Evolutionary conservation across 805 yeast species (phyloP).

Genomic region (Blastobotrys parvus): DNA sequence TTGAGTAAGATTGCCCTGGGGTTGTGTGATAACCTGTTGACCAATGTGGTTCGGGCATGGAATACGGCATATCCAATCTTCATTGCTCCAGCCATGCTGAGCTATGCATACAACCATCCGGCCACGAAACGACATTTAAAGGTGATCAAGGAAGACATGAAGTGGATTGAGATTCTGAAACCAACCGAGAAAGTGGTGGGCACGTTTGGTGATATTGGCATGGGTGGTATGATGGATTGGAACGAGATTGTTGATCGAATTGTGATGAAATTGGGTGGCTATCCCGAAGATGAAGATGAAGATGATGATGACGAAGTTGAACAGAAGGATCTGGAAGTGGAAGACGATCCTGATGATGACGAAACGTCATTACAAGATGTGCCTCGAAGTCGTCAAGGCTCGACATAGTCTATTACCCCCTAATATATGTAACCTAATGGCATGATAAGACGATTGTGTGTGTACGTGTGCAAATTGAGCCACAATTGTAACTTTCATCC

Average conservation of each 20-base stretch:
- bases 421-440: no score
- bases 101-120: constrained; percentile 82
- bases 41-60: constrained; percentile 93
- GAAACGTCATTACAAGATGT: no score
- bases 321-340: constrained; percentile 30
- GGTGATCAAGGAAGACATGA: constrained; percentile 79
- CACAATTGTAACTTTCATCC: no score
- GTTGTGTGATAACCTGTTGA: constrained; percentile 82
- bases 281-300: constrained; percentile 48
- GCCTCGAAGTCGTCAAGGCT: no score
- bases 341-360: constrained; percentile 41
- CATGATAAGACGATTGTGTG: no score
- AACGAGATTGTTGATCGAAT: constrained; percentile 84
- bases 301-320: constrained; percentile 39
- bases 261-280: constrained; percentile 59
- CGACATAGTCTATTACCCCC: no score
- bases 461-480: no score
- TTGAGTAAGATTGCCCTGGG: constrained; percentile 85
- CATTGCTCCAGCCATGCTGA: constrained; percentile 93
- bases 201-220: constrained; percentile 94
- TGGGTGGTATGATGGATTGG: constrained; percentile 99
- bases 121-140: constrained; percentile 77
- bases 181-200: constrained; percentile 94
- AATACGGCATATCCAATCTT: constrained; percentile 82
- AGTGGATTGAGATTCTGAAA: constrained; percentile 86